Evolutionary conservation across 257 asterid genomes (phyloP), one percentile per base, ranked within the genome.

Genomic region (Datura wrightii): DNA sequence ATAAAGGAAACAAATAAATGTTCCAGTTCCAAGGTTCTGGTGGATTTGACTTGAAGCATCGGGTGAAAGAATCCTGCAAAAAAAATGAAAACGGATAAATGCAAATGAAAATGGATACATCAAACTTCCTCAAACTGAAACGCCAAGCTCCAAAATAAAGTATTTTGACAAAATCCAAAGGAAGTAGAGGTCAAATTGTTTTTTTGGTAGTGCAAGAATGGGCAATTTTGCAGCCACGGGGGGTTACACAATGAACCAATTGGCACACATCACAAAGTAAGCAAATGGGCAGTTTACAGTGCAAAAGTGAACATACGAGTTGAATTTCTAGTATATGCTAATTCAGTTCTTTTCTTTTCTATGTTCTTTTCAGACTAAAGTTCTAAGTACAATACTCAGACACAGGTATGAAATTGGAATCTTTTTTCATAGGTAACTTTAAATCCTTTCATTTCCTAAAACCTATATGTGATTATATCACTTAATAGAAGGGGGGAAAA

Each of bases 1-100:
- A 95, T 86, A 97, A 85, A 54, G 99, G 99, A 87, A 97, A 97
- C 90, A 97, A 90, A 90, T 97, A 90, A 44, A 90, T 69, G 66
- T 95, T 97, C 99, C 99, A 97, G 89, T 94, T 95, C 99, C 99
- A 95, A 18, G 99, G 99, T 74, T 95, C 98, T 42, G 98, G 97
- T 80, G 99, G 93, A 91, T 92, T 95, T 39, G 99, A 97, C 93
- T 97, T 95, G 92, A 95, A 97, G 91, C 99, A 97, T 90, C 98
- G 90, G 0, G 97, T 95, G 90, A 97, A 97, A 72, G 97, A 94
- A 85, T 97, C 99, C 99, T 97, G 94, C 69, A 69, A 18, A 87
- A 37, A 24, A 24, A 76, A 76, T 2, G 14, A 36, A 48, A 44
- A 44, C 19, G 58, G 55, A 10, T n/a, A 18, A 19, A 72, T 39